Conservation (phyloP, 345 rosid species). For the Populus nigra region DNA sequence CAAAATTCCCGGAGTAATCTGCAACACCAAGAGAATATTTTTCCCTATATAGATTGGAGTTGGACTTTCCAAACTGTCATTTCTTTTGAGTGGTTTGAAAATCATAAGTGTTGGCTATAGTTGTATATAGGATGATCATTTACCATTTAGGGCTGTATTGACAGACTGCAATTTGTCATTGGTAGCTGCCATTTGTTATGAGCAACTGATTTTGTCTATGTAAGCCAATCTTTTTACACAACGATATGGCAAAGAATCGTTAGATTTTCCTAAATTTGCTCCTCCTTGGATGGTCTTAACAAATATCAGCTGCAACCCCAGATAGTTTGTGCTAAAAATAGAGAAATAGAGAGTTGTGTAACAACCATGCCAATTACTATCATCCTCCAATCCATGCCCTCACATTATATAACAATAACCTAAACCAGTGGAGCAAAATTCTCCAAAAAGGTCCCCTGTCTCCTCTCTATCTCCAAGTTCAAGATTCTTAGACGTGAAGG, state of each 20-base stretch:
- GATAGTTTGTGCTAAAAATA: slow-evolving; percentile 5
- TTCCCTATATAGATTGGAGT: not conserved
- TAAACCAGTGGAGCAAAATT: slow-evolving; percentile 24
- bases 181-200: not conserved
- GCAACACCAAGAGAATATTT: not conserved
- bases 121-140: not conserved
- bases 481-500: slow-evolving; percentile 11
- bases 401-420: slow-evolving; percentile 30
- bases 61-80: no score
- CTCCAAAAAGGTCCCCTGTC: not conserved
- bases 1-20: not conserved
- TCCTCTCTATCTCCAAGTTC: slow-evolving; percentile 4
- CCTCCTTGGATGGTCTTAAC: not conserved
- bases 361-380: not conserved
- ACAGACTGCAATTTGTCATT: not conserved
- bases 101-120: not conserved
- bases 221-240: not conserved
- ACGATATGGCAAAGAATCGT: not conserved
- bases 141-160: not conserved
- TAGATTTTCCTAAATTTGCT: not conserved
- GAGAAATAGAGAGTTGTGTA: not conserved
- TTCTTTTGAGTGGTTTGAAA: no score
- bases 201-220: not conserved
- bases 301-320: not conserved
- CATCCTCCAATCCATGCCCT: slow-evolving; percentile 23